Evolutionary conservation across 2,329 filamentous ascomycete species (phyloP).

Genomic region (Penicillium sp.): DNA sequence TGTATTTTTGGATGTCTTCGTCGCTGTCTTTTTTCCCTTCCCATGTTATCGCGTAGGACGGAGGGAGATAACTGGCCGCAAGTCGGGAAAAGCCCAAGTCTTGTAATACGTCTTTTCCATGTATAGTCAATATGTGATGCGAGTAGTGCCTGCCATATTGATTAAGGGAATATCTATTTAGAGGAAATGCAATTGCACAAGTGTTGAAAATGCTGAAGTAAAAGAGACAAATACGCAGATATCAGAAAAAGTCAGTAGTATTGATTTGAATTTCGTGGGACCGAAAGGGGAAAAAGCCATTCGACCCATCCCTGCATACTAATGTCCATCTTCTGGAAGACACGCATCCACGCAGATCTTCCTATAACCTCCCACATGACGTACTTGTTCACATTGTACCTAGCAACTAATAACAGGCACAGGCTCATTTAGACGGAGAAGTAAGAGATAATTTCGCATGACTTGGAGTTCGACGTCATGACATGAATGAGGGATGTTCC

Average conservation of each 20-base stretch:
- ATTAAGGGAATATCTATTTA: no score
- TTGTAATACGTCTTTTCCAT: not conserved
- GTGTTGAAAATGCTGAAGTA: not conserved
- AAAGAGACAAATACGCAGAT: not conserved
- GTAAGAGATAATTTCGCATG: not conserved
- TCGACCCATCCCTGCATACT: not conserved
- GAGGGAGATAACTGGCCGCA: not conserved
- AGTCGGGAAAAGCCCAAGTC: not conserved
- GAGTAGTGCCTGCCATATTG: not conserved
- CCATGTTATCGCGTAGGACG: not conserved
- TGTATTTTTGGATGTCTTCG: not conserved
- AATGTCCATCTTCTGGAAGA: not conserved
- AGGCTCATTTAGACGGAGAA: not conserved
- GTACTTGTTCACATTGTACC: not conserved
- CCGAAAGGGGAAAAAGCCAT: no score
- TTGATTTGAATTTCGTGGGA: no score
- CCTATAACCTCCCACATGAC: not conserved
- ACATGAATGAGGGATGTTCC: not conserved
- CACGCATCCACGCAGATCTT: not conserved
- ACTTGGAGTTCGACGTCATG: not conserved
- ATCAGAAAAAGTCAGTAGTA: not conserved
- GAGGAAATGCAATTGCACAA: not conserved
- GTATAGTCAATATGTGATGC: not conserved
- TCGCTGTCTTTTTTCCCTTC: no score
- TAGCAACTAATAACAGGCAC: not conserved